These are phyloP conservation scores for Hymenoscyphus fructigenus DNA, from an alignment of 2,329 filamentous ascomycete species.

Conservation along the genomic window DNA sequence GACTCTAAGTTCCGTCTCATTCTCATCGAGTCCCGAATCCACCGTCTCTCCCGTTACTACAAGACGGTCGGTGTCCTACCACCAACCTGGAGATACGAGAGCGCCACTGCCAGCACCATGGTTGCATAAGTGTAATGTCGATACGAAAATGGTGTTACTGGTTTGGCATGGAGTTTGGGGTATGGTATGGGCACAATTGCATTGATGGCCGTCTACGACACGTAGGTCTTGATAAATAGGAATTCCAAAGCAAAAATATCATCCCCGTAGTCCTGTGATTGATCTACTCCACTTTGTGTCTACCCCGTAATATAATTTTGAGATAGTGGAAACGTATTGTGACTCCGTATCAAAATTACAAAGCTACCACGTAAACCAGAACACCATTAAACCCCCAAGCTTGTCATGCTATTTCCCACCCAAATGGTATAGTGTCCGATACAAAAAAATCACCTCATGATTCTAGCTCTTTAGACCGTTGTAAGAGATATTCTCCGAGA, in stretches of 20 bases:
- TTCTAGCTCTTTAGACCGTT: conserved; percentile 66
- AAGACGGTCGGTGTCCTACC: conserved; percentile 85
- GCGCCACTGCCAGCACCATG: conserved; percentile 89
- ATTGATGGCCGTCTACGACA: conserved; percentile 29
- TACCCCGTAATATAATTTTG: not conserved
- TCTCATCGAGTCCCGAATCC: conserved; percentile 99
- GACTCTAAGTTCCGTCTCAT: conserved; percentile 99
- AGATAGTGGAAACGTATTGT: not conserved
- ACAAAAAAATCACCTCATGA: not conserved
- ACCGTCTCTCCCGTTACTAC: conserved; percentile 99
- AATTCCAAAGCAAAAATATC: conserved; percentile 33
- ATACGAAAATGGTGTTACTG: conserved; percentile 17
- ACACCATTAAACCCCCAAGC: not conserved
- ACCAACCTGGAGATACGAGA: conserved; percentile 99
- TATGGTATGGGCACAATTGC: conserved; percentile 32
- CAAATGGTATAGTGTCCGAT: not conserved
- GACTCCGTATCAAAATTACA: not conserved
- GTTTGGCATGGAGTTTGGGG: conserved; percentile 34
- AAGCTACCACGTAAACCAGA: not conserved
- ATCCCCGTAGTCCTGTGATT: conserved; percentile 21
- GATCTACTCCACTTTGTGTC: not conserved
- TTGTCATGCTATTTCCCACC: not conserved
- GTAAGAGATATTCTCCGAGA: conserved; percentile 68
- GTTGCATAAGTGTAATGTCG: conserved; percentile 67
- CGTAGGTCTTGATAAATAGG: conserved; percentile 28